Evolutionary conservation across 1,139 yeast species (phyloP).

Genomic region (Blastobotrys proliferans): DNA sequence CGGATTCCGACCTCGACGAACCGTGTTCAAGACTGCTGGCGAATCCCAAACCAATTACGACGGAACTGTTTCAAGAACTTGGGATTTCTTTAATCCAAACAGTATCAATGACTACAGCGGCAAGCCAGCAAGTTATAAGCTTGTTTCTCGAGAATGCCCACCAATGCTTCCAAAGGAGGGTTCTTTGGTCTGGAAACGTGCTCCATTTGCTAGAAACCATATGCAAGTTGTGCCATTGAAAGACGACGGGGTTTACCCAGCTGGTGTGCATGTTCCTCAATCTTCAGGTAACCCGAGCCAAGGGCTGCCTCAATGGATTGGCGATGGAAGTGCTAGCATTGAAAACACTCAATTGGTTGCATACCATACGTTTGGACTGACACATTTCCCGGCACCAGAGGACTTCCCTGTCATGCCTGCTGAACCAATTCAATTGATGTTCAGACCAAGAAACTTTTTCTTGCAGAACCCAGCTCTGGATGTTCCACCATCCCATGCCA

Average conservation of each 20-base stretch:
- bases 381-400: slow-evolving; percentile 86
- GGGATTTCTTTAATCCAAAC: slow-evolving; percentile 76
- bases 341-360: slow-evolving; percentile 59
- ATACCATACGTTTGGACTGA: slow-evolving; percentile 79
- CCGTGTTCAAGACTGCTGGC: slow-evolving; percentile 55
- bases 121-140: slow-evolving; percentile 70
- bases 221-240: slow-evolving; percentile 67
- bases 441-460: slow-evolving; percentile 78
- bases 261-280: slow-evolving; percentile 63
- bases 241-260: slow-evolving; percentile 63
- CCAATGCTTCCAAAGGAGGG: slow-evolving; percentile 70
- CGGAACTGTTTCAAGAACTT: slow-evolving; percentile 61
- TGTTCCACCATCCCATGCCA: slow-evolving; percentile 47
- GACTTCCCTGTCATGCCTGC: slow-evolving; percentile 90
- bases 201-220: slow-evolving; percentile 71
- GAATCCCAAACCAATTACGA: slow-evolving; percentile 65
- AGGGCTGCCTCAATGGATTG: slow-evolving; percentile 22
- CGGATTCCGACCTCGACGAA: slow-evolving; percentile 64
- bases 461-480: slow-evolving; percentile 72
- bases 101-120: slow-evolving; percentile 64
- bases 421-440: slow-evolving; percentile 67
- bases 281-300: slow-evolving; percentile 60
- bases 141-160: slow-evolving; percentile 74
- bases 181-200: slow-evolving; percentile 72
- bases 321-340: slow-evolving; percentile 35